Base-by-base conservation (phyloP, 768 basidiomycete genomes). In the Phylloporus arenicola region DNA sequence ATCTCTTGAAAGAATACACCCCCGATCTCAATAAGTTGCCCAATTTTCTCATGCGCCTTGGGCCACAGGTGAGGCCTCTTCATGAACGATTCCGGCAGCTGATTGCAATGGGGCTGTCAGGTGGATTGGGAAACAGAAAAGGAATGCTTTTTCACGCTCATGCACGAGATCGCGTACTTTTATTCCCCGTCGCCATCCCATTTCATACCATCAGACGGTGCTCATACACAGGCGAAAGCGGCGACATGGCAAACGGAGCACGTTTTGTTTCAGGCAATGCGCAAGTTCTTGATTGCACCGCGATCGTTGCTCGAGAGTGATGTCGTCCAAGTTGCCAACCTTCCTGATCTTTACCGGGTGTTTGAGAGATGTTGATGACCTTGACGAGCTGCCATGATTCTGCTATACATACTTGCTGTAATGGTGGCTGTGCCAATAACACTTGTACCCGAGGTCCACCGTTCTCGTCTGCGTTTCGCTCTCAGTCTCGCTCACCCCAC, bases 1-100 rank as follows among this genome's bases (percentile, higher is more conserved):
- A 93, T 42, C 72, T 99, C 11, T 74, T 97, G 38, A 78, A 81
- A 43, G 92, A 89, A 38, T 97, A 90, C 62, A 87, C 87, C 6
- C 96, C 96, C 1, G 89, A 94, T 63, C 75, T 98, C 4, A 87
- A 92, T 58, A 88, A 92, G 58, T 72, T 98, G 8, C 96, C 96
- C 0, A 75, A 82, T 49, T 90, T 97, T 54, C 74, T 95, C 39
- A 87, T 97, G 84, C 79, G 92, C 37, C 79, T 96, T 6, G 94
- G 92, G 0, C 89, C 92, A n/a, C 86, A 88, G 77, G 93, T 92
- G 50, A 51, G 65, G 22, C 0, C 1, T 46, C 22, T 43, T 17
- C 20, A 10, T 1, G 38, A 9, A 22, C 13, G 25, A 37, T n/a
- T 8, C 7, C 6, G 6, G 20, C 14, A 11, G 20, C 11, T 55